Percentiles rank a stretch among this genome's conserved stretches.
These are phyloP conservation scores for Zasmidium angulare DNA, from an alignment of 2,329 filamentous ascomycete genomes.

Conservation along the genomic window DNA sequence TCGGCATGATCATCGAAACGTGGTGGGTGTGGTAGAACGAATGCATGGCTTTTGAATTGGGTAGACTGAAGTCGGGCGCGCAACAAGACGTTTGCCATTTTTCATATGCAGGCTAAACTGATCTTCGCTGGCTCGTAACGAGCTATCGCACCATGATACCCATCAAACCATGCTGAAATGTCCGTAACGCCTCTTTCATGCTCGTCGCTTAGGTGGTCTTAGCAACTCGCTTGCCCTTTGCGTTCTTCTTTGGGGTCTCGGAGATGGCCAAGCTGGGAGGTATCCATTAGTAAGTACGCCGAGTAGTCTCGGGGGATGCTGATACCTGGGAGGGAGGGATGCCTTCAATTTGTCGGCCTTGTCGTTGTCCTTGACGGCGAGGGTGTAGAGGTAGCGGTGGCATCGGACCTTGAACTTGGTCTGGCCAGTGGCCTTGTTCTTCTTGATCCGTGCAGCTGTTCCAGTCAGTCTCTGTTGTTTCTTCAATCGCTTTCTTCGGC, in stretches of 20 bases:
- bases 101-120: slow-evolving; percentile 1
- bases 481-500: background rate
- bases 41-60: background rate
- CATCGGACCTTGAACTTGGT: slow-evolving; percentile 99
- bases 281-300: too few species aligned
- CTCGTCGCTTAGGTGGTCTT: slow-evolving; percentile 27
- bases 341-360: slow-evolving; percentile 99
- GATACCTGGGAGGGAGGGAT: slow-evolving; percentile 92
- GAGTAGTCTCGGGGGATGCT: too few species aligned
- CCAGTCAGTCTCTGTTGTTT: background rate
- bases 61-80: slow-evolving; percentile 9
- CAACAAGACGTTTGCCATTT: slow-evolving; percentile 1
- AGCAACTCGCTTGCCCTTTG: slow-evolving; percentile 51
- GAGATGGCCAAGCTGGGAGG: slow-evolving; percentile 57
- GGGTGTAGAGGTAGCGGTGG: slow-evolving; percentile 87
- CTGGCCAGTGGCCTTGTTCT: slow-evolving; percentile 83
- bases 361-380: slow-evolving; percentile 96
- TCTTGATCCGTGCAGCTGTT: slow-evolving; percentile 64
- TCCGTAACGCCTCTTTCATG: slow-evolving; percentile 6
- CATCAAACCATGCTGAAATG: slow-evolving; percentile 1
- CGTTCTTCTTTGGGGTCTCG: slow-evolving; percentile 65
- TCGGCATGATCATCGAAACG: too few species aligned
- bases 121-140: background rate
- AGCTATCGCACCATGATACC: slow-evolving; percentile 14
- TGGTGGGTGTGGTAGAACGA: too few species aligned